Base-by-base conservation (phyloP, 2,329 filamentous ascomycete genomes). In the Penicillium polonicum region DNA sequence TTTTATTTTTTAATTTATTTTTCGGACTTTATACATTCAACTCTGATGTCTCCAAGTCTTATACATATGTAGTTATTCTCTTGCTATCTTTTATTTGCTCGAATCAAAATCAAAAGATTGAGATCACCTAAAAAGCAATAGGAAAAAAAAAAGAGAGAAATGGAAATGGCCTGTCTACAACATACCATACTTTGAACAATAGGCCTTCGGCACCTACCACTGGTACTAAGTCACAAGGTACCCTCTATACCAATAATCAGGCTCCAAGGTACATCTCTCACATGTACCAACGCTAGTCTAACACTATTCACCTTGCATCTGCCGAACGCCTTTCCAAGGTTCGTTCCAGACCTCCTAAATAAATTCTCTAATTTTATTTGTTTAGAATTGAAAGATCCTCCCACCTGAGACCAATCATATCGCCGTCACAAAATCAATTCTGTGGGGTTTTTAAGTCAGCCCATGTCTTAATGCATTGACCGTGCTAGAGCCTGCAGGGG, bases 401-500 rank as follows among this genome's bases (percentile, higher is more conserved):
- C 27, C 46, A 23, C 44, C 51, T 58, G 13, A 45, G 19, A 59
- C 60, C 56, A 65, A 65, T 65, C 59, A 65, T 39, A 63, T 52
- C 9, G 25, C 29, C 23, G 13, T 7, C 10, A 27, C 12, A 2
- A 52, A 52, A 58, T 44, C 59, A 61, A 53, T 60, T 35, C 43
- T 60, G 55, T 60, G 59, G 61, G 50, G 48, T 59, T 27, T 27
- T n/a, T 52, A 55, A 57, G 21, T 53, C 58, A 42, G 54, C 25
- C 53, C 54, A 60, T 62, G 63, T 64, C 60, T 60, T 60, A 65
- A 60, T 65, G 60, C 62, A 65, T 57, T 62, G 63, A 61, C 65
- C 60, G 54, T 66, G 62, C 59, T 62, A 48, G 44, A 61, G 61
- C 59, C 58, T 58, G 61, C 55, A 59, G 52, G 48, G 48, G 33